These are phyloP conservation scores for Strobilomyces confusus DNA, from an alignment of 768 basidiomycete genomes.

Conservation along the genomic window DNA sequence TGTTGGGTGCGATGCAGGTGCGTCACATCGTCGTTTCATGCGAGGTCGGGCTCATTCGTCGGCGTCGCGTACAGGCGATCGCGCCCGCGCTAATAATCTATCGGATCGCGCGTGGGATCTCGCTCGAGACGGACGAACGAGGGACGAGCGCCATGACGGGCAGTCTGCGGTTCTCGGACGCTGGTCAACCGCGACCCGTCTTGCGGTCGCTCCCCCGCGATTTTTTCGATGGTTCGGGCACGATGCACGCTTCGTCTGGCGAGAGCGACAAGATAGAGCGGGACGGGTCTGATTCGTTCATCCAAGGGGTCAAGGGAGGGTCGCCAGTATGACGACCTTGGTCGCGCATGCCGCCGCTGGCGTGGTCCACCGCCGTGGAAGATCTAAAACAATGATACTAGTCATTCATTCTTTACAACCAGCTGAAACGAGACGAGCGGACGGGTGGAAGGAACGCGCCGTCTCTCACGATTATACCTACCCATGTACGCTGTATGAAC, in stretches of 20 bases:
- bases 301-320: constrained; percentile 9
- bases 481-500: neutral
- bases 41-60: neutral
- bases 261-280: constrained; percentile 1
- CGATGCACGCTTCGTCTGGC: constrained; percentile 1
- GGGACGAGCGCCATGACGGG: neutral
- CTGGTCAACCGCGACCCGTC: neutral
- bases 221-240: constrained; percentile 7
- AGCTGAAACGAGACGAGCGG: neutral
- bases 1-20: constrained; percentile 22
- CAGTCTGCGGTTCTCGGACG: constrained; percentile 13
- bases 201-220: neutral
- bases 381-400: neutral
- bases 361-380: too few relatives aligned
- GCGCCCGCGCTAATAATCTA: constrained; percentile 20
- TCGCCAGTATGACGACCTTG: neutral
- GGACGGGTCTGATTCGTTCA: constrained; percentile 8
- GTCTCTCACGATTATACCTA: neutral
- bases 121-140: constrained; percentile 16
- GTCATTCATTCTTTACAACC: neutral
- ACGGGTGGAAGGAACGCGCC: neutral
- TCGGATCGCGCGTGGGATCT: constrained; percentile 19
- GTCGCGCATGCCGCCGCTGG: neutral
- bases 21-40: neutral
- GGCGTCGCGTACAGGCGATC: constrained; percentile 5